Conservation (phyloP, 768 basidiomycete genomes). For the Leccinum truebloodii region DNA sequence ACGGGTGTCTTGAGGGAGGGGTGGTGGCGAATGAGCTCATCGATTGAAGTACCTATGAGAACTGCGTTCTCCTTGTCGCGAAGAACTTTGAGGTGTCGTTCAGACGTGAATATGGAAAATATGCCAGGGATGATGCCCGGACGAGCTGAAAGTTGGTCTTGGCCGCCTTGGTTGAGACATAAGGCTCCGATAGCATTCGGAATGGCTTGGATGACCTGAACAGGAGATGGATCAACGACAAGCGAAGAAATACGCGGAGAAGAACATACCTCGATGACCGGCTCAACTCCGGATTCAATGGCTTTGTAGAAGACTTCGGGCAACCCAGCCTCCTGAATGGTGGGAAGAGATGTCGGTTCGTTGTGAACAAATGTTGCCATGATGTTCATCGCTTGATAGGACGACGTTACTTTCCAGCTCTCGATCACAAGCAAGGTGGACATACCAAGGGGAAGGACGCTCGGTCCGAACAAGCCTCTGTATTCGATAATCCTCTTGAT, state of each 20-base stretch:
- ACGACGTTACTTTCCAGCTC: constrained; percentile 10
- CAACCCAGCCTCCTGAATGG: constrained; percentile 90
- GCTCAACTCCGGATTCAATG: constrained; percentile 82
- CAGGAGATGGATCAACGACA: constrained; percentile 2
- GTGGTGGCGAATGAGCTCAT: constrained; percentile 96
- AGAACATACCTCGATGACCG: constrained; percentile 75
- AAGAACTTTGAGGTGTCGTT: constrained; percentile 77
- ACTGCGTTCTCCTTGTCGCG: constrained; percentile 93
- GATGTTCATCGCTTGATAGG: constrained; percentile 72
- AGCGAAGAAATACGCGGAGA: neutral
- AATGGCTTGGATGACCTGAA: constrained; percentile 85
- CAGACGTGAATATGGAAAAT: constrained; percentile 84
- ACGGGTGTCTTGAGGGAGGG: constrained; percentile 80
- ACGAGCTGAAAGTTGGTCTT: constrained; percentile 73
- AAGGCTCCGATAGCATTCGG: constrained; percentile 96
- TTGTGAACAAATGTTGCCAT: constrained; percentile 98
- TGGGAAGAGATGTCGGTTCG: constrained; percentile 90
- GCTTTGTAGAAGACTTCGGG: constrained; percentile 88
- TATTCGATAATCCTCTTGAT: constrained; percentile 87
- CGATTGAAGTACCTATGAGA: constrained; percentile 84
- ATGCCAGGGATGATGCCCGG: constrained; percentile 84
- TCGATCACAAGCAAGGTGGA: constrained; percentile 8
- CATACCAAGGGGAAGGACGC: constrained; percentile 81
- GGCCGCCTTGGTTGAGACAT: constrained; percentile 89
- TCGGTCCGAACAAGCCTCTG: constrained; percentile 81